Conservation (phyloP, 2,329 filamentous ascomycete species). For the Emericellopsis cladophorae region DNA sequence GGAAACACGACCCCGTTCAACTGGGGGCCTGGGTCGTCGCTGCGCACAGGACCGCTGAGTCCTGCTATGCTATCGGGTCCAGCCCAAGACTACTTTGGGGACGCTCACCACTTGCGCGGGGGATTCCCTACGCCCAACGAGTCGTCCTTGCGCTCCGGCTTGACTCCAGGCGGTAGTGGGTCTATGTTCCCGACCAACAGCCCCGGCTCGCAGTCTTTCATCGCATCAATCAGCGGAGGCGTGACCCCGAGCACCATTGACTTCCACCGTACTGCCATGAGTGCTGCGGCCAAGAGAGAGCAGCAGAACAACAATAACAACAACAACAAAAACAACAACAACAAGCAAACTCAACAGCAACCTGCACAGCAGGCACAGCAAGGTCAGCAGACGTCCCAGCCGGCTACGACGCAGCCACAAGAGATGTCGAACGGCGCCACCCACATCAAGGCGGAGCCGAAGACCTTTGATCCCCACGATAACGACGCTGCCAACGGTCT, state of each 20-base stretch:
- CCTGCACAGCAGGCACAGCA: constrained; percentile 10
- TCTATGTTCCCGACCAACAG: constrained; percentile 94
- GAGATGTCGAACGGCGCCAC: constrained; percentile 28
- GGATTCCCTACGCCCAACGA: constrained; percentile 95
- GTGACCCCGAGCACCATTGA: constrained; percentile 85
- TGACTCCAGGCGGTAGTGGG: constrained; percentile 88
- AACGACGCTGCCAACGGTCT: constrained; percentile 93
- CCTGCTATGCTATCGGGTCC: constrained; percentile 94
- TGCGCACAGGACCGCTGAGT: constrained; percentile 85
- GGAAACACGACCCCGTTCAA: constrained; percentile 61
- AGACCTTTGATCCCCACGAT: constrained; percentile 74
- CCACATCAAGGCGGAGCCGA: constrained; percentile 32
- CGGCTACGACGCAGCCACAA: constrained; percentile 39
- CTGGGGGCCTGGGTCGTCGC: constrained; percentile 63
- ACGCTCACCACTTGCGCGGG: constrained; percentile 64
- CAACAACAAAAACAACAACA: constrained; percentile 13
- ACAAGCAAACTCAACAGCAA: constrained; percentile 20
- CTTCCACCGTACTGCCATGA: constrained; percentile 87
- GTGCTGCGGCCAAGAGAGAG: constrained; percentile 54
- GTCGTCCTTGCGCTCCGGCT: constrained; percentile 77
- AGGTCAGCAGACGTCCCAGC: constrained; percentile 6
- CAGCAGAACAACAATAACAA: constrained; percentile 16
- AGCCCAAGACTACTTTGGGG: constrained; percentile 74
- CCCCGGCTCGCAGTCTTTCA: constrained; percentile 73
- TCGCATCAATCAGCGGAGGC: constrained; percentile 66